These are phyloP conservation scores for Dipteronia dyeriana DNA, from an alignment of 345 rosid genomes.

Conservation along the genomic window DNA sequence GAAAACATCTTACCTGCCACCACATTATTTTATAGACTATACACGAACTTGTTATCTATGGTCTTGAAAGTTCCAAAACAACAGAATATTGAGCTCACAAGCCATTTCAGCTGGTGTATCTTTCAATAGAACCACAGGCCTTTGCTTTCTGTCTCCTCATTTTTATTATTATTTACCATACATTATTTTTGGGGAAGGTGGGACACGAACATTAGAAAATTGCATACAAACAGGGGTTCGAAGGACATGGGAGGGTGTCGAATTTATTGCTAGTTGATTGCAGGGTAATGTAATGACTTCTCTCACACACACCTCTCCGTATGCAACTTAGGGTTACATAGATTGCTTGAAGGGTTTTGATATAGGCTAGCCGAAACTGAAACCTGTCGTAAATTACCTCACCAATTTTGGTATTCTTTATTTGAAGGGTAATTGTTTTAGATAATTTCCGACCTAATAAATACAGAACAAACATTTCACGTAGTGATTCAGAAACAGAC, in stretches of 20 bases:
- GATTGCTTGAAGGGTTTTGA: too few relatives aligned
- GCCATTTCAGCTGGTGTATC: background rate
- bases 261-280: background rate
- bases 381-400: too few relatives aligned
- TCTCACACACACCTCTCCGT: too few relatives aligned
- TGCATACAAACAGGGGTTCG: background rate
- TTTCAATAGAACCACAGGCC: background rate
- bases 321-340: too few relatives aligned
- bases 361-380: too few relatives aligned
- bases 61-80: too few relatives aligned
- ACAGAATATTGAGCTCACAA: background rate
- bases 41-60: background rate
- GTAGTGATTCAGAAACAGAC: background rate
- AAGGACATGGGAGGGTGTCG: background rate
- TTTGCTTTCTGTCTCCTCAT: background rate
- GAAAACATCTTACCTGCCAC: background rate
- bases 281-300: background rate
- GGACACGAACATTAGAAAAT: background rate
- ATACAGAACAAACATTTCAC: background rate
- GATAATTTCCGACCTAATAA: conserved; percentile 2
- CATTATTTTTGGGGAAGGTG: background rate
- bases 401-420: background rate
- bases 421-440: background rate
- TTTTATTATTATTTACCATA: background rate
- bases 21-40: background rate